Percentiles rank a stretch among this genome's conserved stretches.
These are phyloP conservation scores for Verticillium albo-atrum DNA, from an alignment of 2,329 filamentous ascomycete genomes.

Conservation along the genomic window DNA sequence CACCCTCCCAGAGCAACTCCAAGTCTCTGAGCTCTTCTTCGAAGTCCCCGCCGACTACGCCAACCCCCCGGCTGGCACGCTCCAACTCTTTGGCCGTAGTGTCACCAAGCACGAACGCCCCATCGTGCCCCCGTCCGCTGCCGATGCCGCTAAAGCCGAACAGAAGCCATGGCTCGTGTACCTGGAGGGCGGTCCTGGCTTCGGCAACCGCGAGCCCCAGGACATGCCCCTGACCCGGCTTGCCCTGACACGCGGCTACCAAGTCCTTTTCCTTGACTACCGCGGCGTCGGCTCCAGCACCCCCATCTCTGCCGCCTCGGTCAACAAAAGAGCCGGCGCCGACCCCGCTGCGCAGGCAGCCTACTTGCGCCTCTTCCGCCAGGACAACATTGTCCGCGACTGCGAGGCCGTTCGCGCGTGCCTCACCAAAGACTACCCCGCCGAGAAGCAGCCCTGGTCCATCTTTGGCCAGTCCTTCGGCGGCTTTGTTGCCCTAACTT, in stretches of 20 bases:
- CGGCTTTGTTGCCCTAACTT: slow-evolving; percentile 79
- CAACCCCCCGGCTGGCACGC: slow-evolving; percentile 52
- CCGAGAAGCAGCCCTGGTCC: slow-evolving; percentile 73
- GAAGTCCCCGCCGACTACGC: slow-evolving; percentile 78
- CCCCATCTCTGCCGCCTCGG: slow-evolving; percentile 69
- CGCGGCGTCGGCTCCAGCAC: slow-evolving; percentile 83
- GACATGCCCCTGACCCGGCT: slow-evolving; percentile 65
- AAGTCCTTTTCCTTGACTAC: slow-evolving; percentile 84
- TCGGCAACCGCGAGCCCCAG: slow-evolving; percentile 71
- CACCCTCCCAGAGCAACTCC: slow-evolving; percentile 57
- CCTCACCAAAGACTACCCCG: slow-evolving; percentile 65
- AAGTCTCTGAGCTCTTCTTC: slow-evolving; percentile 80
- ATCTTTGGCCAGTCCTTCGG: slow-evolving; percentile 90
- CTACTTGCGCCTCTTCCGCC: slow-evolving; percentile 80
- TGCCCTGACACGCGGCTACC: slow-evolving; percentile 76
- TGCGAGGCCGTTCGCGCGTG: slow-evolving; percentile 78
- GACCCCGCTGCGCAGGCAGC: slow-evolving; percentile 64
- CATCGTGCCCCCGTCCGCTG: slow-evolving; percentile 41
- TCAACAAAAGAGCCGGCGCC: slow-evolving; percentile 54
- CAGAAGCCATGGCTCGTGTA: slow-evolving; percentile 62
- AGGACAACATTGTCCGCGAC: slow-evolving; percentile 86
- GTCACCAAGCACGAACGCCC: slow-evolving; percentile 62
- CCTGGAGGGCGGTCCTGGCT: slow-evolving; percentile 82
- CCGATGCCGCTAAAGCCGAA: slow-evolving; percentile 25
- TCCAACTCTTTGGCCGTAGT: slow-evolving; percentile 75